These are phyloP conservation scores for Candida coquimbonensis DNA, from an alignment of 805 yeast genomes.

Conservation along the genomic window DNA sequence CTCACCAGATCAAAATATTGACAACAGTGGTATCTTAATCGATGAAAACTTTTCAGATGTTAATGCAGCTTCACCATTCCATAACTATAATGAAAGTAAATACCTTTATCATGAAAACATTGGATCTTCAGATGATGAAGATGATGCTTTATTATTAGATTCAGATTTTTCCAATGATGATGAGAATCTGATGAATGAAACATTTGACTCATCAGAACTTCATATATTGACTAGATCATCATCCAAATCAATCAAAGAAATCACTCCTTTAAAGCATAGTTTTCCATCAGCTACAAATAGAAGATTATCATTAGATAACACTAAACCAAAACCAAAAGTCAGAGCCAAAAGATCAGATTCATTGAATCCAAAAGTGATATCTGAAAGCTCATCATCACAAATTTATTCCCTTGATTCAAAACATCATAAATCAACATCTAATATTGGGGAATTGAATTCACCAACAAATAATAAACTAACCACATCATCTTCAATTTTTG, in stretches of 20 bases:
- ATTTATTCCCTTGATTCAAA: background rate
- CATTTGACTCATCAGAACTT: slow-evolving; percentile 27
- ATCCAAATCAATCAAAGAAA: slow-evolving; percentile 7
- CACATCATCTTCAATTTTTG: background rate
- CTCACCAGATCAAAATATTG: background rate
- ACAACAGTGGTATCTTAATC: slow-evolving; percentile 17
- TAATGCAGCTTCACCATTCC: slow-evolving; percentile 12
- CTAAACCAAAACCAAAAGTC: slow-evolving; percentile 6
- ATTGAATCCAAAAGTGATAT: slow-evolving; percentile 1
- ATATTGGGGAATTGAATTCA: slow-evolving; percentile 1
- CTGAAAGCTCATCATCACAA: background rate
- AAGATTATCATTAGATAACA: slow-evolving; percentile 17
- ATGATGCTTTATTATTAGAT: slow-evolving; percentile 19
- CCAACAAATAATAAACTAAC: background rate
- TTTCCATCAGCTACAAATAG: slow-evolving; percentile 5
- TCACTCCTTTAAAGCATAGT: background rate
- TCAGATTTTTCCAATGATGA: slow-evolving; percentile 34
- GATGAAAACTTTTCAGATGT: slow-evolving; percentile 21
- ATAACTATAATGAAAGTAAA: slow-evolving; percentile 10
- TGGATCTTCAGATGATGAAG: slow-evolving; percentile 25
- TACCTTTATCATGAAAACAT: slow-evolving; percentile 13
- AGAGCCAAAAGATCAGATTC: slow-evolving; percentile 15
- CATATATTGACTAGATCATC: slow-evolving; percentile 16
- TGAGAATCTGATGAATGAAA: slow-evolving; percentile 33
- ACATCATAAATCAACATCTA: background rate